These are phyloP conservation scores for Farysia itapuensis DNA, from an alignment of 1,284 basidiomycete genomes.

Conservation along the genomic window DNA sequence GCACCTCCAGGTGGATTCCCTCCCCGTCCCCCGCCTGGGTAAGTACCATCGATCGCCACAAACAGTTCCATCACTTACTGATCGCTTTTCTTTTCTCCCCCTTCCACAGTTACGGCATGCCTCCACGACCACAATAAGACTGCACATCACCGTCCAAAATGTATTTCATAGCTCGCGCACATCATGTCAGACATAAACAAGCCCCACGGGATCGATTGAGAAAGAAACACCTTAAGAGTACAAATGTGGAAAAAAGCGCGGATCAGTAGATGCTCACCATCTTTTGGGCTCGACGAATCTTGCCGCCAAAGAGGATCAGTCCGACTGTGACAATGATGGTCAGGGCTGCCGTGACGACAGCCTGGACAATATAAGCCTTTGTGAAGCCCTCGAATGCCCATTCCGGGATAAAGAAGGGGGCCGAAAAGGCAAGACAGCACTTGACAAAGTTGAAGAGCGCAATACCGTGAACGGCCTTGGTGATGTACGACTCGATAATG, in stretches of 20 bases:
- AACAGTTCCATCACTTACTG: neutral
- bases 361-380: conserved; percentile 50
- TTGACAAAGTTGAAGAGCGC: conserved; percentile 61
- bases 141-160: too few species aligned
- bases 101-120: conserved; percentile 24
- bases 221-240: too few species aligned
- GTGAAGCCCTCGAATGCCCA: conserved; percentile 53
- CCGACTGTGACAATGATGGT: conserved; percentile 33
- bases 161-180: too few species aligned
- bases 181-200: too few species aligned
- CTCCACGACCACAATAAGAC: conserved; percentile 35
- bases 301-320: conserved; percentile 41
- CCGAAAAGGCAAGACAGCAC: conserved; percentile 59
- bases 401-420: conserved; percentile 57
- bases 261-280: conserved; percentile 25
- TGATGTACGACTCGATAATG: conserved; percentile 59
- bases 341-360: conserved; percentile 45
- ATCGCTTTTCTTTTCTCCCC: neutral
- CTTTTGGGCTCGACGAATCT: conserved; percentile 25
- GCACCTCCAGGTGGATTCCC: conserved; percentile 23
- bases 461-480: conserved; percentile 55
- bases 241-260: neutral
- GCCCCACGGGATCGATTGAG: too few species aligned
- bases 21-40: conserved; percentile 31
- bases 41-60: conserved; percentile 1